phyloP scores from a whole-genome alignment of 352 stramenopile species.

The Globisporangium alternatum region DNA sequence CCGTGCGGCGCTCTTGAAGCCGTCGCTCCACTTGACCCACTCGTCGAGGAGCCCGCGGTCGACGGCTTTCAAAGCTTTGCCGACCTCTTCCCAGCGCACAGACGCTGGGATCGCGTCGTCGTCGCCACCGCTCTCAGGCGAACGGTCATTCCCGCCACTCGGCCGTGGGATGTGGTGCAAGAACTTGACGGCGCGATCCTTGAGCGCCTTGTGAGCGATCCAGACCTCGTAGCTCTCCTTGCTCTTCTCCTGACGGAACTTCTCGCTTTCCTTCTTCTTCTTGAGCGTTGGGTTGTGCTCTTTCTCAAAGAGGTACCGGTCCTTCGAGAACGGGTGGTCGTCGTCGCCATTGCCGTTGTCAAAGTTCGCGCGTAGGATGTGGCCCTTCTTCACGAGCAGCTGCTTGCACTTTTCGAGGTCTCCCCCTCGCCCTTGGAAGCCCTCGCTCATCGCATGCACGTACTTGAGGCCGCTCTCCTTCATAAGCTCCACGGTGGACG shows the following conservation, averaged over 20 bases:
- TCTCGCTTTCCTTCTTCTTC: constrained; percentile 43
- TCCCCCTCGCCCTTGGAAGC: constrained; percentile 76
- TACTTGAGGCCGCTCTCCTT: constrained; percentile 74
- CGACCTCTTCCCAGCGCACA: constrained; percentile 77
- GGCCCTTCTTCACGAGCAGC: constrained; percentile 68
- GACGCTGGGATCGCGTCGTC: constrained; percentile 27
- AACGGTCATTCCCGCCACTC: constrained; percentile 10
- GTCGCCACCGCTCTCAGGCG: constrained; percentile 19
- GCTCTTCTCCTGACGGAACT: constrained; percentile 52
- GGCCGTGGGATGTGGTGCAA: constrained; percentile 66
- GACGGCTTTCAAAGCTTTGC: constrained; percentile 86
- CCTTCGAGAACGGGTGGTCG: constrained; percentile 58
- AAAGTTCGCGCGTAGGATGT: constrained; percentile 80
- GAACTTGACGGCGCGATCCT: constrained; percentile 74
- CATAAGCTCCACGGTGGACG: constrained; percentile 78
- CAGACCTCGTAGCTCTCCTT: constrained; percentile 74
- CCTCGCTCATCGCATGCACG: constrained; percentile 83
- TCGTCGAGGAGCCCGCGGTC: constrained; percentile 77
- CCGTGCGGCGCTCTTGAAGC: constrained; percentile 41
- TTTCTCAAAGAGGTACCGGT: constrained; percentile 72
- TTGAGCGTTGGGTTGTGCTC: constrained; percentile 56
- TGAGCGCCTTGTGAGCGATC: constrained; percentile 75
- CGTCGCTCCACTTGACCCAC: constrained; percentile 83
- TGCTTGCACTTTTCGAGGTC: constrained; percentile 82
- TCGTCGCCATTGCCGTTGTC: constrained; percentile 26